These are phyloP conservation scores for Citeromyces matritensis DNA, from an alignment of 805 yeast species.

Conservation along the genomic window DNA sequence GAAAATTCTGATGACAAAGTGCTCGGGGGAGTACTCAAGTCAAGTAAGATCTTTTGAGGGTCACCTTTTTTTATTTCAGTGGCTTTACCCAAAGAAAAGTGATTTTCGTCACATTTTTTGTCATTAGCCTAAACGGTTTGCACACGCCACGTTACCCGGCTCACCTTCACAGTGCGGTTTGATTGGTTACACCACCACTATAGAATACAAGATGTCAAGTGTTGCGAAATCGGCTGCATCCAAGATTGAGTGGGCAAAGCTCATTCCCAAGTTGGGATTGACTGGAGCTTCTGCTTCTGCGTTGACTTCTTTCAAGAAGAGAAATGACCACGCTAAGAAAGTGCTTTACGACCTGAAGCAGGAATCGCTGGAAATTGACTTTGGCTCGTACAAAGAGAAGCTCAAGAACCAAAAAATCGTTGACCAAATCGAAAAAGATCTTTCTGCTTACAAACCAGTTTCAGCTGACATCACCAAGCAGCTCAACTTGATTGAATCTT, in stretches of 20 bases:
- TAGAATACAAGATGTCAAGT: conserved; percentile 4
- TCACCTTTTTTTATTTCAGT: too few relatives aligned
- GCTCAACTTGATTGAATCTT: conserved; percentile 80
- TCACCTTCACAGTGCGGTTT: too few relatives aligned
- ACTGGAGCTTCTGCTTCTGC: conserved; percentile 86
- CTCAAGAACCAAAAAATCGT: conserved; percentile 75
- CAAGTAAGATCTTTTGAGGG: too few relatives aligned
- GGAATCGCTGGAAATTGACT: conserved; percentile 72
- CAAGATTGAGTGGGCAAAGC: conserved; percentile 91
- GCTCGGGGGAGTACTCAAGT: too few relatives aligned
- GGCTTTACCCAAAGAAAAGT: too few relatives aligned
- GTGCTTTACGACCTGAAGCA: conserved; percentile 52
- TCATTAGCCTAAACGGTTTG: too few relatives aligned
- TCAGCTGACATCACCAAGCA: conserved; percentile 81
- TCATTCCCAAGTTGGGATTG: conserved; percentile 76
- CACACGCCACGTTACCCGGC: too few relatives aligned
- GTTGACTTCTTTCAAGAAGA: conserved; percentile 87
- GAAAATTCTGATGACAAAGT: too few relatives aligned
- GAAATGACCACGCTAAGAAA: conserved; percentile 96
- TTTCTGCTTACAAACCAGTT: conserved; percentile 65
- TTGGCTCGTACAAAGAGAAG: conserved; percentile 59
- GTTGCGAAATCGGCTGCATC: conserved; percentile 48
- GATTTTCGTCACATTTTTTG: too few relatives aligned
- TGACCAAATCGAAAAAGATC: conserved; percentile 66
- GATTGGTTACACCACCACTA: too few relatives aligned